phyloP scores from a whole-genome alignment of 768 basidiomycete genomes.

The Termitomyces sp. region DNA sequence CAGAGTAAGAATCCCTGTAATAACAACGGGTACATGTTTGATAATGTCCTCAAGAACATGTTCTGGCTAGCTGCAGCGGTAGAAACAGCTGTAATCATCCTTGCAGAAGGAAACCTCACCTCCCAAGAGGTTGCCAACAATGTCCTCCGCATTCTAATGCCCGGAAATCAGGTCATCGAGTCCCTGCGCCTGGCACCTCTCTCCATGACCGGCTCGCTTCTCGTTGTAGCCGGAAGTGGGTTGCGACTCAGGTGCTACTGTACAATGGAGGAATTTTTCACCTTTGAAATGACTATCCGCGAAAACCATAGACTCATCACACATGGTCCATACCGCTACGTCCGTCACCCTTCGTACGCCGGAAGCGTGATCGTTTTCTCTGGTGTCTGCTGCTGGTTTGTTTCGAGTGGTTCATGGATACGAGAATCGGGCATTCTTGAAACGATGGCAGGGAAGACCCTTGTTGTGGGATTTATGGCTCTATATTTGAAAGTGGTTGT shows the following conservation, averaged over 20 bases:
- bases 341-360: neutral
- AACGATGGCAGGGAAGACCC: neutral
- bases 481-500: neutral
- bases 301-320: neutral
- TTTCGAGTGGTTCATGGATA: neutral
- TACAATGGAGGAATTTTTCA: constrained; percentile 29
- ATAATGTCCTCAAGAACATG: neutral
- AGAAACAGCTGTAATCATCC: constrained; percentile 1
- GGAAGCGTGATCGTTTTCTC: neutral
- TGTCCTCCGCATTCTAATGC: neutral
- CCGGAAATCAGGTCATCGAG: neutral
- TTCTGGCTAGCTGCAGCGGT: neutral
- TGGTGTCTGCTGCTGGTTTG: neutral
- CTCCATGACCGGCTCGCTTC: constrained; percentile 23
- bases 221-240: constrained; percentile 21
- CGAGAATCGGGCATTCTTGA: neutral
- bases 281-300: constrained; percentile 19
- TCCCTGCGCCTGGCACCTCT: constrained; percentile 14
- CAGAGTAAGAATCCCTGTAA: neutral
- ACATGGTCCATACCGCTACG: neutral
- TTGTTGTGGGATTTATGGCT: neutral
- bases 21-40: neutral
- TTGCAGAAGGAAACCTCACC: neutral
- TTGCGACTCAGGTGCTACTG: constrained; percentile 33
- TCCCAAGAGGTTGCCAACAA: neutral